Percentiles rank a stretch among this genome's conserved stretches.
Evolutionary conservation across 2,329 filamentous ascomycete species (phyloP).

Genomic region (Scedosporium aurantiacum): DNA sequence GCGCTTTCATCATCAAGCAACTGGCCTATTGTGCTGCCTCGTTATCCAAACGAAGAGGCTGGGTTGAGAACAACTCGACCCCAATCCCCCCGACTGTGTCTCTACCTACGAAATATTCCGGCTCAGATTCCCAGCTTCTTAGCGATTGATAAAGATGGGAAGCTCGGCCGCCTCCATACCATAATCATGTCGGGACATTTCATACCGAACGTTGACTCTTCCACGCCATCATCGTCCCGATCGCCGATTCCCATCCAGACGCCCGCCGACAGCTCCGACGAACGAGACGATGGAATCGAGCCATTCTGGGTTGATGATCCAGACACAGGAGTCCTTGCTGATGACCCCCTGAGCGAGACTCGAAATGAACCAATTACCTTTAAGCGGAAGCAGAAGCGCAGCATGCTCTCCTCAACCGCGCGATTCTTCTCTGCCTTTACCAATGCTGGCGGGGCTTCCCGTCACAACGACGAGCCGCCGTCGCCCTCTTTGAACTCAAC

Average conservation of each 20-base stretch:
- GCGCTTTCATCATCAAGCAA: not conserved
- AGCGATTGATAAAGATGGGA: constrained; percentile 6
- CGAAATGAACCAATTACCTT: constrained; percentile 51
- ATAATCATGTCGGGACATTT: constrained; percentile 27
- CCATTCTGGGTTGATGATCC: constrained; percentile 29
- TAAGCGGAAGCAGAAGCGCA: constrained; percentile 54
- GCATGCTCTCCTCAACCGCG: constrained; percentile 32
- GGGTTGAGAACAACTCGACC: not conserved
- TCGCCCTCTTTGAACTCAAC: constrained; percentile 12
- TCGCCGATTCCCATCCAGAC: constrained; percentile 11
- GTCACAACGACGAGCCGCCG: not conserved
- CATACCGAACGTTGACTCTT: constrained; percentile 22
- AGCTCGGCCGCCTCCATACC: not conserved
- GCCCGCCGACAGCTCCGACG: constrained; percentile 8
- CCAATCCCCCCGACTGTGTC: not conserved
- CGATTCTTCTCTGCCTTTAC: constrained; percentile 39
- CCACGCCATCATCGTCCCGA: constrained; percentile 24
- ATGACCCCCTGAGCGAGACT: constrained; percentile 44
- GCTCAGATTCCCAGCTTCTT: not conserved
- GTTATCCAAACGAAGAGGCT: not conserved
- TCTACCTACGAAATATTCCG: not conserved
- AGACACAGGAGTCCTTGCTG: constrained; percentile 31
- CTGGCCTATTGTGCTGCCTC: not conserved
- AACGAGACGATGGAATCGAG: constrained; percentile 34
- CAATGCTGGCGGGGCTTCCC: constrained; percentile 18